Evolutionary conservation across 441 rosid species (phyloP), one percentile per base, ranked within the genome.

Genomic region (Arabidopsis lyrata): DNA sequence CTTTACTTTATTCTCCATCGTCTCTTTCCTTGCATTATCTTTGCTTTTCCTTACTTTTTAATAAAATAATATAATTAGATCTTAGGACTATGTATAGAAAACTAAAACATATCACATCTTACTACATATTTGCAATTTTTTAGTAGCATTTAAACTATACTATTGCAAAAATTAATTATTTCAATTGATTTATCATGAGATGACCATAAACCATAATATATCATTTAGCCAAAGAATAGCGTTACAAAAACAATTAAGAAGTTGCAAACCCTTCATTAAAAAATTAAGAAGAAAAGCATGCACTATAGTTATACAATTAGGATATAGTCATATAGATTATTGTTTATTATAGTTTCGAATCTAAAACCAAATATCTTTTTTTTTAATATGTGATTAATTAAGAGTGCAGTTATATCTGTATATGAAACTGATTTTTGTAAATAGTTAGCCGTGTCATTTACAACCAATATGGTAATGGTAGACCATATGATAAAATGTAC

Each of bases 1-100:
- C 63, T 68, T 45, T 48, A 39, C 79, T 76, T 76, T 76, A 76
- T 69, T 70, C 75, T 47, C 71, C 59, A 2, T 76, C 70, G 74
- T 69, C 79, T 55, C 60, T 69, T 63, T 55, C 69, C 55, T 70
- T 69, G 29, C 79, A 69, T 69, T 76, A 55, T 76, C 71, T 55
- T 75, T 75, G 69, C 74, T 75, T 76, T 62, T 27, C 70, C 18
- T 44, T 58, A 38, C 71, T 56, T 76, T 70, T 63, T 2, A 47
- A 47, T 34, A 36, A 54, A 41, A 41, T 49, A 63, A 63, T 41
- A 36, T 0, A 39, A 14, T 36, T 27, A 63, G 38, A 76, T 76
- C 70, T 70, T 69, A 44, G 42, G 50, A 52, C 63, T 68, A 42
- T 44, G 58, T 54, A 53, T 39, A 32, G 12, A 41, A 41, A 60